Evolutionary conservation across 345 rosid species (phyloP), one percentile per base, ranked within the genome.

Genomic region (Hypericum androsaemum): DNA sequence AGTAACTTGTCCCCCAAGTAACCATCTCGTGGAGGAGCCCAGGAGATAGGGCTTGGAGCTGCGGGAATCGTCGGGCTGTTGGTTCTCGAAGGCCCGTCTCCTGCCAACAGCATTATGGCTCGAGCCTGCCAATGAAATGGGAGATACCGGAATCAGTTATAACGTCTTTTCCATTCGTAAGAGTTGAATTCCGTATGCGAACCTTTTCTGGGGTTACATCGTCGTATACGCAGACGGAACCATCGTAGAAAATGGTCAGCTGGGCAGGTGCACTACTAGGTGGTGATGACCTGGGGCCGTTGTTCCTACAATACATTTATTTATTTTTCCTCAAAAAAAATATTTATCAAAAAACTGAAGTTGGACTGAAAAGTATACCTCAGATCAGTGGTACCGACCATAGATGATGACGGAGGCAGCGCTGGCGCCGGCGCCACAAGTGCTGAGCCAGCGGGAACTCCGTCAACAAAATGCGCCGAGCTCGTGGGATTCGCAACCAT

Each of bases 341-440:
- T n/a, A 22, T 22, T 22, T 22, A 22, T 22, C 32, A 22, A 22
- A 64, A 12, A 40, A 39, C 15, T 6, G 8, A 10, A 12, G 3
- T 14, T 14, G 14, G 0, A 52, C 8, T 48, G 51, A 53, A 57
- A 13, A 22, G 36, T 52, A 59, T 78, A 84, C 94, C 94, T 77
- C 16, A 79, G 80, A 52, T 79, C 79, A 28, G 88, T 79, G 22
- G 80, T 74, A 38, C 82, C 82, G 39, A 84, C 71, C 39, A 79
- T 35, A 28, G 94, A 65, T 64, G 76, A 64, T 10, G 77, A 64
- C 47, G 75, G 15, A 8, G 80, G 77, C 59, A 65, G 66, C 45
- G 71, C 60, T 40, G 84, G 67, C 12, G 69, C 68, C 47, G 80
- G 79, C 60, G 47, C 12, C 15, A 45, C 6, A 50, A 68, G 63